Base-by-base conservation (phyloP, 768 basidiomycete species). In the Hydnomerulius pinastri region DNA sequence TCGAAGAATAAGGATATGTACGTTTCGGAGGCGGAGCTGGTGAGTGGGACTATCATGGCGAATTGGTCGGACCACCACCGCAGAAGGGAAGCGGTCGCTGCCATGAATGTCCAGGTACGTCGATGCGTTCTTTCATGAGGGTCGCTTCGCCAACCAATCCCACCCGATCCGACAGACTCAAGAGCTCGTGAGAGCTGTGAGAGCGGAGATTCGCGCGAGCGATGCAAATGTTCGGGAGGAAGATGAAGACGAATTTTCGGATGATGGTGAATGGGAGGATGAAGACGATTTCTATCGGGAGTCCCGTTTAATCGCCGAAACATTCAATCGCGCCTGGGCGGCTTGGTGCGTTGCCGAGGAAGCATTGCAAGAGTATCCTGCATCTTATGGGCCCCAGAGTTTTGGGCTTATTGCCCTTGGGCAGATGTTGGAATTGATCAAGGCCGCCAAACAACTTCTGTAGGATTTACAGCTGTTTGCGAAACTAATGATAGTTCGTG, bases 361-460 rank as follows among this genome's bases (percentile, higher is more conserved):
- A 2, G 40, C 36, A 9, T 32, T 76, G 15, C 43, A 36, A 38
- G 52, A 55, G 0, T 61, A 68, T 12, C 58, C 63, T 13, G 51
- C 21, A 4, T 43, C 43, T 39, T 79, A 71, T 51, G 77, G 77
- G 1, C 61, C 73, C 6, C 70, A 71, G 52, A 76, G 74, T 54
- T 79, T 78, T 42, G 77, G 78, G 9, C 49, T 76, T 48, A 65
- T 80, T 15, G 76, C 75, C 17, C 47, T 79, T 54, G 72, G 73
- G 10, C 57, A 65, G 21, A 68, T 79, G 57, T 57, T 80, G 46
- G 75, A 77, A 13, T 51, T 71, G 25, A 46, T 73, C 21, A 75
- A 72, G 46, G 67, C 57, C 15, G 59, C 59, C 6, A 45, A 45
- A 2, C 13, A 23, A 4, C 36, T 51, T 1, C 35, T 58, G 4